Evolutionary conservation across 495 filamentous ascomycete genomes (phyloP).

Genomic region (Eremomyces bilateralis): DNA sequence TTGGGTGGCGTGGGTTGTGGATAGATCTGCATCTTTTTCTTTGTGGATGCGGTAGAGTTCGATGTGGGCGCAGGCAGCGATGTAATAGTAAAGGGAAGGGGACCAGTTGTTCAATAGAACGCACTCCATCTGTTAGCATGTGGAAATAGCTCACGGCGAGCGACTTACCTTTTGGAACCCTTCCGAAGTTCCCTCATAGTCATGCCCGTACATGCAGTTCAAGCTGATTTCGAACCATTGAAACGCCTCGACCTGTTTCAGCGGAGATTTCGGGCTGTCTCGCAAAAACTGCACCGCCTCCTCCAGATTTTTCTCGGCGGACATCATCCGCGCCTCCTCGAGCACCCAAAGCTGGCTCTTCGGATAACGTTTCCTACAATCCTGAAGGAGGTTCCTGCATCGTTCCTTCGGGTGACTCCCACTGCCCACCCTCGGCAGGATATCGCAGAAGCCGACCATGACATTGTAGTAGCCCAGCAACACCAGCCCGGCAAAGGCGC

Average conservation of each 20-base stretch:
- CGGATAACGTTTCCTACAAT: slow-evolving; percentile 61
- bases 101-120: slow-evolving; percentile 80
- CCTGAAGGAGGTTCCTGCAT: slow-evolving; percentile 41
- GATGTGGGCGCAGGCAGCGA: slow-evolving; percentile 54
- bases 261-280: slow-evolving; percentile 36
- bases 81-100: slow-evolving; percentile 75
- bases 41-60: slow-evolving; percentile 52
- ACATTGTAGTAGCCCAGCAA: slow-evolving; percentile 76
- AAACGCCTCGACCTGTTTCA: slow-evolving; percentile 68
- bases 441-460: slow-evolving; percentile 67
- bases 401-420: slow-evolving; percentile 51
- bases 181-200: slow-evolving; percentile 45
- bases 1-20: slow-evolving; percentile 30
- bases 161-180: slow-evolving; percentile 28
- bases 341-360: slow-evolving; percentile 71
- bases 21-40: slow-evolving; percentile 27
- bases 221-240: slow-evolving; percentile 69
- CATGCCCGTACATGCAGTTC: slow-evolving; percentile 55
- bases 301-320: slow-evolving; percentile 43
- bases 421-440: slow-evolving; percentile 41
- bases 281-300: slow-evolving; percentile 42
- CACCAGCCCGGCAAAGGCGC: slow-evolving; percentile 65
- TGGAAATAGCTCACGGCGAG: not conserved
- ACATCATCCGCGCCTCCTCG: slow-evolving; percentile 68
- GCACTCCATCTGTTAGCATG: slow-evolving; percentile 25